These are phyloP conservation scores for Ophiostoma tasmaniense DNA, from an alignment of 2,329 filamentous ascomycete species.

Conservation along the genomic window DNA sequence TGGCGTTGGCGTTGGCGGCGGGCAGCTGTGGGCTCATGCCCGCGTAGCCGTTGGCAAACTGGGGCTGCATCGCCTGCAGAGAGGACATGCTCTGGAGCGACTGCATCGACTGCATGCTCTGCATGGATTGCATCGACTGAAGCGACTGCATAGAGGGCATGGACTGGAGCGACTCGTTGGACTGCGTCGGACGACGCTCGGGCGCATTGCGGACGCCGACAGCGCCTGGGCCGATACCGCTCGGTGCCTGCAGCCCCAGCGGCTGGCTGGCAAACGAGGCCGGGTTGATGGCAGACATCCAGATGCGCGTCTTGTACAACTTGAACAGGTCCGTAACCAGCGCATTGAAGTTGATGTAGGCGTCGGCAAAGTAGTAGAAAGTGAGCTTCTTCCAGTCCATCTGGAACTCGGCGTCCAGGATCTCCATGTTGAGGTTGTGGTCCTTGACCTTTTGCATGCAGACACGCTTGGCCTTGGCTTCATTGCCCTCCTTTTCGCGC, in stretches of 20 bases:
- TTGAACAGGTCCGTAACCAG: slow-evolving; percentile 97
- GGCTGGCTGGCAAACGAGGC: slow-evolving; percentile 82
- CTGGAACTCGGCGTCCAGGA: slow-evolving; percentile 95
- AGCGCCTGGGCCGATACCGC: slow-evolving; percentile 56
- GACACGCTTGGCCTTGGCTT: slow-evolving; percentile 93
- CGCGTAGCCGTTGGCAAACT: neutral
- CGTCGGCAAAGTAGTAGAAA: slow-evolving; percentile 97
- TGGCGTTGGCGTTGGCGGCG: neutral
- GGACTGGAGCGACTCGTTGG: slow-evolving; percentile 4
- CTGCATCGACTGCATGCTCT: neutral
- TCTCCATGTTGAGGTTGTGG: slow-evolving; percentile 89
- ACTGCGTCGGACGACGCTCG: slow-evolving; percentile 37
- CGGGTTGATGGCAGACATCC: slow-evolving; percentile 99
- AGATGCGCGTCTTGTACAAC: slow-evolving; percentile 98
- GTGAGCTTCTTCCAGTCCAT: slow-evolving; percentile 99
- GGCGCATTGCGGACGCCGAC: slow-evolving; percentile 48
- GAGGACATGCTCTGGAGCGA: neutral
- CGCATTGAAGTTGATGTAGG: slow-evolving; percentile 98
- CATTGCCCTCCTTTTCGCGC: slow-evolving; percentile 92
- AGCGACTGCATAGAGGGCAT: slow-evolving; percentile 5
- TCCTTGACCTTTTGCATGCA: slow-evolving; percentile 96
- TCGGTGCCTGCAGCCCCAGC: slow-evolving; percentile 61
- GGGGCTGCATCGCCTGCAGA: slow-evolving; percentile 8
- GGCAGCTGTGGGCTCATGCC: neutral
- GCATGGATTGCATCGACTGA: slow-evolving; percentile 2